These are phyloP conservation scores for Sclerotinia glacialis DNA, from an alignment of 2,329 filamentous ascomycete species.

Conservation along the genomic window DNA sequence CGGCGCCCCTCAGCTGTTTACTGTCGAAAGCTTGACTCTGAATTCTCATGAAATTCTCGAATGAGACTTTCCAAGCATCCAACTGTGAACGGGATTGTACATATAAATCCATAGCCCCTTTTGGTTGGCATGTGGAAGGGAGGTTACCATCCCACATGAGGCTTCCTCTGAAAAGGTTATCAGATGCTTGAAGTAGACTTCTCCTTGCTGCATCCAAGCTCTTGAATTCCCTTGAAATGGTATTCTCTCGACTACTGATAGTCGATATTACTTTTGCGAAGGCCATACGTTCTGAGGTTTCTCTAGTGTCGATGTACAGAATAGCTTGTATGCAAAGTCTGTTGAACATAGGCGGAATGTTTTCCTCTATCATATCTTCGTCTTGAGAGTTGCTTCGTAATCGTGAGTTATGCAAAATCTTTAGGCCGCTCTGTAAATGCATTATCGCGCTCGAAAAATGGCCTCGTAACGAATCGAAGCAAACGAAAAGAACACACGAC, in stretches of 20 bases:
- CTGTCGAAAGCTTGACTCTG: conserved; percentile 29
- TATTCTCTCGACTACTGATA: conserved; percentile 23
- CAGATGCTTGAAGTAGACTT: conserved; percentile 29
- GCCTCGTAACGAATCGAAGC: conserved; percentile 37
- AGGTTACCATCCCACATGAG: conserved; percentile 29
- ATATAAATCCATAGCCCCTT: conserved; percentile 23
- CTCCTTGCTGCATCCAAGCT: conserved; percentile 31
- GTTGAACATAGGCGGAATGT: conserved; percentile 33
- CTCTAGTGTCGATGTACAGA: conserved; percentile 35
- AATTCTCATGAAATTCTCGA: conserved; percentile 33
- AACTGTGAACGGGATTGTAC: conserved; percentile 25
- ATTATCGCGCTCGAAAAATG: conserved; percentile 34
- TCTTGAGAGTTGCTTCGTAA: conserved; percentile 19
- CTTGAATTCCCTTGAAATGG: conserved; percentile 29
- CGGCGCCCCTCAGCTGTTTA: conserved; percentile 35
- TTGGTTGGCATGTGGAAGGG: conserved; percentile 28
- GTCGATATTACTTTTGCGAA: conserved; percentile 29
- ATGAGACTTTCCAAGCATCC: conserved; percentile 31
- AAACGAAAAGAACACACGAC: conserved; percentile 37
- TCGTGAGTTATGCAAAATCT: conserved; percentile 32
- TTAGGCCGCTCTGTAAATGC: conserved; percentile 36
- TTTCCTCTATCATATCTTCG: conserved; percentile 29
- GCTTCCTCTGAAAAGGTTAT: conserved; percentile 33
- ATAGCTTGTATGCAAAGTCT: conserved; percentile 36
- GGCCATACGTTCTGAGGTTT: conserved; percentile 24